Percentiles rank a stretch among this genome's conserved stretches.
Evolutionary conservation across 2,329 filamentous ascomycete genomes (phyloP).

Genomic region (Chaetomium sp.): DNA sequence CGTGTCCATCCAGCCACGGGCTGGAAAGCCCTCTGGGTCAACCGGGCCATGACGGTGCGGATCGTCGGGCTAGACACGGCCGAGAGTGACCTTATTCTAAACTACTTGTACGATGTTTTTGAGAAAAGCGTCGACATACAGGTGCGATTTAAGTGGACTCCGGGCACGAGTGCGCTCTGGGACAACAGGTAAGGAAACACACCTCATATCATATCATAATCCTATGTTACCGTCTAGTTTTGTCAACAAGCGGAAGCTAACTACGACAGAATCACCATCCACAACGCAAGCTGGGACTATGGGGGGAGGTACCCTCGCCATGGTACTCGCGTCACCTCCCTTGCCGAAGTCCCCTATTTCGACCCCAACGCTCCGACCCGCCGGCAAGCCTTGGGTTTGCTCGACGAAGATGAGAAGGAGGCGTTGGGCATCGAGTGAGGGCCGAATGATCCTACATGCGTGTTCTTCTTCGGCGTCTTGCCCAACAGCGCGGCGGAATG

Average conservation of each 20-base stretch:
- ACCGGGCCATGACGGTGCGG: slow-evolving; percentile 12
- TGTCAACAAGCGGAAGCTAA: background rate
- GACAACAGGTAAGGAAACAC: slow-evolving; percentile 14
- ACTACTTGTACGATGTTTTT: slow-evolving; percentile 11
- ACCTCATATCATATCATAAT: too few species aligned
- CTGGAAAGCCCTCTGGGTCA: slow-evolving; percentile 18
- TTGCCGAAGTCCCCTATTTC: slow-evolving; percentile 17
- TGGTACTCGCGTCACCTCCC: slow-evolving; percentile 15
- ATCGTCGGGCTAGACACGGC: slow-evolving; percentile 16
- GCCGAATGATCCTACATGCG: background rate
- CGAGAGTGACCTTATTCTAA: slow-evolving; percentile 15
- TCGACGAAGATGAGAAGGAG: slow-evolving; percentile 9
- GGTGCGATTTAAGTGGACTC: slow-evolving; percentile 13
- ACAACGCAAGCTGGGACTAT: slow-evolving; percentile 20
- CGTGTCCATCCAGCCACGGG: slow-evolving; percentile 12
- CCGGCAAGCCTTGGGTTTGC: slow-evolving; percentile 12
- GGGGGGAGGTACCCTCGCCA: slow-evolving; percentile 13
- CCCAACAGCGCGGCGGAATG: background rate
- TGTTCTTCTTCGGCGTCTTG: background rate
- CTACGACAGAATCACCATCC: slow-evolving; percentile 12
- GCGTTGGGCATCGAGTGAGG: background rate
- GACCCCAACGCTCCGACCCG: slow-evolving; percentile 10
- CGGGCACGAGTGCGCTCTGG: slow-evolving; percentile 9
- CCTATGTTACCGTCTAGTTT: background rate
- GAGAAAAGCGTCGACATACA: slow-evolving; percentile 16